Conservation (phyloP, 1,139 yeast species). For the Sugiyamaella grinbergsii region DNA sequence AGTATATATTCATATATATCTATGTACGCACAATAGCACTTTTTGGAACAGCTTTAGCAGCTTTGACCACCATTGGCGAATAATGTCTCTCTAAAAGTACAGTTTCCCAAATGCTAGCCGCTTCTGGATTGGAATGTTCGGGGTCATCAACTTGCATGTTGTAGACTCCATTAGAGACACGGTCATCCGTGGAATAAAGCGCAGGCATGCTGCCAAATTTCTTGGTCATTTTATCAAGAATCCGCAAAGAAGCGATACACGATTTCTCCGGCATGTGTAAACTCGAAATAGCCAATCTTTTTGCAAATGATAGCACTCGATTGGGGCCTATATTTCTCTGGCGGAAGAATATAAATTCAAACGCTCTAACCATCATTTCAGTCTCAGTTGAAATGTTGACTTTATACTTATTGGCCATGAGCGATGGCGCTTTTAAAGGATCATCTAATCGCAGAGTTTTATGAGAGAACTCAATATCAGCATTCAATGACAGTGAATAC, state of each 20-base stretch:
- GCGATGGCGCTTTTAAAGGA: slow-evolving; percentile 49
- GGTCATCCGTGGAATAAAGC: slow-evolving; percentile 83
- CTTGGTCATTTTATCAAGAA: slow-evolving; percentile 71
- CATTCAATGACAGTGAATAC: slow-evolving; percentile 69
- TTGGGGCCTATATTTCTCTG: slow-evolving; percentile 69
- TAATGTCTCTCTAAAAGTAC: slow-evolving; percentile 78
- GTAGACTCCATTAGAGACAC: slow-evolving; percentile 75
- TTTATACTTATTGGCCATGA: slow-evolving; percentile 19
- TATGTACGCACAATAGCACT: slow-evolving; percentile 16
- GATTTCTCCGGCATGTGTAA: slow-evolving; percentile 89
- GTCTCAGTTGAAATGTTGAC: slow-evolving; percentile 89
- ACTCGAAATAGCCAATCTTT: slow-evolving; percentile 66
- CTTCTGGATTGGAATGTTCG: slow-evolving; percentile 79
- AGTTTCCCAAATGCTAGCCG: slow-evolving; percentile 89
- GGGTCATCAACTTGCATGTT: slow-evolving; percentile 66
- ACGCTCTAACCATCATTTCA: slow-evolving; percentile 73
- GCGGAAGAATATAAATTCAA: slow-evolving; percentile 80
- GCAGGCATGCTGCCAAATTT: slow-evolving; percentile 67
- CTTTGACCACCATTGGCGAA: slow-evolving; percentile 70
- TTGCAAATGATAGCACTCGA: slow-evolving; percentile 82
- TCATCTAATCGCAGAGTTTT: slow-evolving; percentile 77
- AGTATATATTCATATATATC: too few species aligned
- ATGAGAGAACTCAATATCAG: slow-evolving; percentile 84
- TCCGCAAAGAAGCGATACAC: slow-evolving; percentile 71
- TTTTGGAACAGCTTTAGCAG: slow-evolving; percentile 40